Conservation (phyloP, 2,329 filamentous ascomycete species). For the Aspergillus pseudoviridinutans region DNA sequence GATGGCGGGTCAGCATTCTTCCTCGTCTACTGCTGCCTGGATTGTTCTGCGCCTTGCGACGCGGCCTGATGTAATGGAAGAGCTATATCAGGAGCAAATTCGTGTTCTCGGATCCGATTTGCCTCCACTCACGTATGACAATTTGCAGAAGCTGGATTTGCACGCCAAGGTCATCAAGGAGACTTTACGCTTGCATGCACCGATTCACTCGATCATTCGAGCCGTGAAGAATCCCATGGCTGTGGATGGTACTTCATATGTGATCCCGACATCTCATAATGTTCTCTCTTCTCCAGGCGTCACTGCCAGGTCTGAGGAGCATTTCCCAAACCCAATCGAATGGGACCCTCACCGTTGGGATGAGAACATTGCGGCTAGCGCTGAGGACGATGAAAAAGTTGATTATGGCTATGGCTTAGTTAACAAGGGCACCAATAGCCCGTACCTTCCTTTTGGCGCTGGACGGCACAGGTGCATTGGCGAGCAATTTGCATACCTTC, state of each 20-base stretch:
- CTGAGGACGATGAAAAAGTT: conserved; percentile 66
- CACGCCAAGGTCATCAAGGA: conserved; percentile 86
- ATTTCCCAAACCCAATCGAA: conserved; percentile 74
- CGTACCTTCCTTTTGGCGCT: conserved; percentile 91
- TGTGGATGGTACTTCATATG: conserved; percentile 75
- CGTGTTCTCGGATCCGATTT: conserved; percentile 68
- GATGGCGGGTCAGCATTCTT: conserved; percentile 89
- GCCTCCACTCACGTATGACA: conserved; percentile 70
- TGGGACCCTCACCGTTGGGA: conserved; percentile 96
- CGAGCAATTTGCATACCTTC: conserved; percentile 92
- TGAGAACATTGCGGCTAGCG: conserved; percentile 47
- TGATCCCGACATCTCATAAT: conserved; percentile 74
- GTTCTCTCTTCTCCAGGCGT: conserved; percentile 84
- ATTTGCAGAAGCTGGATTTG: conserved; percentile 72
- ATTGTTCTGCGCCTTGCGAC: conserved; percentile 77
- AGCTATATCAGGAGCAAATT: conserved; percentile 79
- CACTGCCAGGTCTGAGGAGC: conserved; percentile 64
- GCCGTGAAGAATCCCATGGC: conserved; percentile 85
- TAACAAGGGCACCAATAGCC: conserved; percentile 82
- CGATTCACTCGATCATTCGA: conserved; percentile 93
- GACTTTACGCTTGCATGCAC: conserved; percentile 83
- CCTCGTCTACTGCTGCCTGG: conserved; percentile 79
- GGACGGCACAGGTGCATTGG: conserved; percentile 93
- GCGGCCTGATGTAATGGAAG: conserved; percentile 73
- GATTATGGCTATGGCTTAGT: conserved; percentile 94